These are phyloP conservation scores for Diospyros lotus DNA, from an alignment of 148 eudicot species.

Conservation along the genomic window DNA sequence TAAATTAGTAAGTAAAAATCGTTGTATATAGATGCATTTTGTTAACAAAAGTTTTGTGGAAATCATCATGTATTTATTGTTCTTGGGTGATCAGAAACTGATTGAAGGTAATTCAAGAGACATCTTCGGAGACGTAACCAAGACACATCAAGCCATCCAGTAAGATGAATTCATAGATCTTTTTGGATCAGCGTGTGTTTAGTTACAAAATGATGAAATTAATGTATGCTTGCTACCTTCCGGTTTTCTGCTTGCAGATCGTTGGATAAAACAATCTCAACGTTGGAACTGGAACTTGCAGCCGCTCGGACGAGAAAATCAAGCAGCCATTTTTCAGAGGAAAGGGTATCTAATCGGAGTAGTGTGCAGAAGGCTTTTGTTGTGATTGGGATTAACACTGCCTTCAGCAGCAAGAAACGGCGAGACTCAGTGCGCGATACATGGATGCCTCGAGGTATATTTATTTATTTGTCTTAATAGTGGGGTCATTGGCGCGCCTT, in stretches of 20 bases:
- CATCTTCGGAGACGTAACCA: constrained; percentile 55
- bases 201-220: background rate
- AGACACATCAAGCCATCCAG: constrained; percentile 72
- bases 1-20: no score
- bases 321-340: constrained; percentile 11
- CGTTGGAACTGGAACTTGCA: constrained; percentile 53
- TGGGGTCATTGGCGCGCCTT: no score
- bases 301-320: constrained; percentile 32
- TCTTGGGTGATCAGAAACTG: constrained; percentile 34
- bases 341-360: background rate
- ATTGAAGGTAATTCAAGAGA: constrained; percentile 42
- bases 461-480: background rate
- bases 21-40: no score
- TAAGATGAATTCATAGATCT: constrained; percentile 18
- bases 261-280: constrained; percentile 56
- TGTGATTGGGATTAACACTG: constrained; percentile 78
- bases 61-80: background rate
- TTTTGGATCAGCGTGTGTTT: no score
- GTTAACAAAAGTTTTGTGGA: no score
- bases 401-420: constrained; percentile 79
- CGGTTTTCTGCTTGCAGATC: constrained; percentile 26
- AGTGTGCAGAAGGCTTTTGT: constrained; percentile 45
- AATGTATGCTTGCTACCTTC: background rate
- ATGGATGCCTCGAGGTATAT: constrained; percentile 82
- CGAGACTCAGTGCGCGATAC: constrained; percentile 69